A percentile compares a stretch with the other conserved stretches of the same genome.
Conservation (phyloP, 2,329 filamentous ascomycete species). For the Curvularia verruculosa region DNA sequence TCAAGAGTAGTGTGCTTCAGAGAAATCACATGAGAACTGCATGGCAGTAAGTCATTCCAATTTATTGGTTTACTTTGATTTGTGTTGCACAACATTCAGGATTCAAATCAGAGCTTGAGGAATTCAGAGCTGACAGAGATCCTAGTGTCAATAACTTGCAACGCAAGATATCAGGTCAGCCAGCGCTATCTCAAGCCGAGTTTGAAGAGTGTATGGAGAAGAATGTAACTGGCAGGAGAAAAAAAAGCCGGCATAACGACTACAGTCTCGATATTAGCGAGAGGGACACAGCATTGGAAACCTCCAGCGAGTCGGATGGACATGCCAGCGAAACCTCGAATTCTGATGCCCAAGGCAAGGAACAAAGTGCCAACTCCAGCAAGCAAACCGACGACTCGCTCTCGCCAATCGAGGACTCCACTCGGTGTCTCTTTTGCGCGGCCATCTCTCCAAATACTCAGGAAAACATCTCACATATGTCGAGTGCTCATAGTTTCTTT, state of each 20-base stretch:
- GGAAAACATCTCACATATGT: slow-evolving; percentile 9
- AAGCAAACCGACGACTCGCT: neutral
- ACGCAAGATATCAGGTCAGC: neutral
- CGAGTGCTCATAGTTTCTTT: neutral
- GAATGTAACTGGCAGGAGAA: neutral
- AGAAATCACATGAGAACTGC: slow-evolving; percentile 5
- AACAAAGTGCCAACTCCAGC: neutral
- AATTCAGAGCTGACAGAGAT: neutral
- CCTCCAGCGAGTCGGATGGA: neutral
- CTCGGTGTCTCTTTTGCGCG: slow-evolving; percentile 10
- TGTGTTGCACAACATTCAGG: neutral
- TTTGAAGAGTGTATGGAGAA: neutral
- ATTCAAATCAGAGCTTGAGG: neutral
- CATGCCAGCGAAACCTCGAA: no score
- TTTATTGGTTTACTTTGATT: neutral
- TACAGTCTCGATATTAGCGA: neutral
- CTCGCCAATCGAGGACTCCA: neutral
- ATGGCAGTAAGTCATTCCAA: slow-evolving; percentile 4
- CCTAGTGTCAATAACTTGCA: slow-evolving; percentile 3
- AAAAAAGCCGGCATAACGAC: neutral
- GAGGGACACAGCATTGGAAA: no score
- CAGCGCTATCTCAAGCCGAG: neutral
- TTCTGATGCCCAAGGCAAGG: neutral
- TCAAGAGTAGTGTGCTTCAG: neutral
- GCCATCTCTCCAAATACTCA: neutral